These are phyloP conservation scores for Eucalyptus erythrocorys DNA, from an alignment of 345 rosid genomes.

Conservation along the genomic window DNA sequence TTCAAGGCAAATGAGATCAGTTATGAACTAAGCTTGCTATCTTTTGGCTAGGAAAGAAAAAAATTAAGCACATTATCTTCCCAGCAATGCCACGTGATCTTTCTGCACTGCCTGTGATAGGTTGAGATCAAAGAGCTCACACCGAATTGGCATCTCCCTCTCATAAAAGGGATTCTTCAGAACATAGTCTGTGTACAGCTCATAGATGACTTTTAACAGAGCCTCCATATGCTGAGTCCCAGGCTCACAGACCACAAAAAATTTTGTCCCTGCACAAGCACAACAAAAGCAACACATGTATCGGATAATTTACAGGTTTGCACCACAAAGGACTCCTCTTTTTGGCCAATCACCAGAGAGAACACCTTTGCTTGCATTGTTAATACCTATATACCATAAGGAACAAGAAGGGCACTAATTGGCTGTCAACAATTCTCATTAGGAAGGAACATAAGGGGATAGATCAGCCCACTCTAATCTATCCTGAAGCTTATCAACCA, in stretches of 20 bases:
- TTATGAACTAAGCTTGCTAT: not conserved
- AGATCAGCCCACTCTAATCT: too few species aligned
- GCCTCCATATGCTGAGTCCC: constrained; percentile 79
- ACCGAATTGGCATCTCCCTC: constrained; percentile 98
- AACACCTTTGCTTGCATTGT: too few species aligned
- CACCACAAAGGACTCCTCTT: too few species aligned
- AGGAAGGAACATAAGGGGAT: too few species aligned
- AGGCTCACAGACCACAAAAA: constrained; percentile 91
- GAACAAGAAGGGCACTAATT: too few species aligned
- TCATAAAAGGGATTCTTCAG: constrained; percentile 96
- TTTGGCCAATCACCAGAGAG: too few species aligned
- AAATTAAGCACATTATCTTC: constrained; percentile 1
- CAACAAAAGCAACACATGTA: not conserved
- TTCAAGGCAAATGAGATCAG: too few species aligned
- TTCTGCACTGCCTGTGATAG: constrained; percentile 69
- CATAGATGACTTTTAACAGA: constrained; percentile 68
- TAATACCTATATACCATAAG: too few species aligned
- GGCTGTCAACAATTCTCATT: too few species aligned
- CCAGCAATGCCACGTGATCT: constrained; percentile 61
- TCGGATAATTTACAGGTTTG: not conserved
- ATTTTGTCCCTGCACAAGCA: constrained; percentile 60
- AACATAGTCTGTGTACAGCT: constrained; percentile 82
- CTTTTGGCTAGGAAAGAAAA: not conserved
- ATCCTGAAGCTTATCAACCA: too few species aligned
- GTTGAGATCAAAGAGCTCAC: constrained; percentile 89